A percentile compares a stretch with the other conserved stretches of the same genome.
These are phyloP conservation scores for Zymoseptoria ardabiliae DNA, from an alignment of 2,329 filamentous ascomycete genomes.

Conservation along the genomic window DNA sequence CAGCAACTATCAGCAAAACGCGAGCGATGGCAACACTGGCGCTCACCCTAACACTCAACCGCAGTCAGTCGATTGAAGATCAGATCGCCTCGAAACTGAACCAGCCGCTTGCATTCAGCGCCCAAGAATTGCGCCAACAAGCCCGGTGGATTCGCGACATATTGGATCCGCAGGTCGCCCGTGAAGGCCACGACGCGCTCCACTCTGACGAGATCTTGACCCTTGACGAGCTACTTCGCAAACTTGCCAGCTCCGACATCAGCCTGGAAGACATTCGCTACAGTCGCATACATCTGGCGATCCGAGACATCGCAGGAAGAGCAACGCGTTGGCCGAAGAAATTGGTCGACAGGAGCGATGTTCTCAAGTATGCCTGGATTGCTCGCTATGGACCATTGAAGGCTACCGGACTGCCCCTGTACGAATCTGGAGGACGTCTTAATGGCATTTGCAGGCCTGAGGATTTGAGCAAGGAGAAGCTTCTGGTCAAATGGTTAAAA, in stretches of 20 bases:
- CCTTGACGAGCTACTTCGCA: constrained; percentile 37
- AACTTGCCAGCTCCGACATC: constrained; percentile 23
- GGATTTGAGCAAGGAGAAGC: constrained; percentile 34
- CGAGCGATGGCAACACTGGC: not conserved
- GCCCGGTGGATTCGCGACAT: constrained; percentile 42
- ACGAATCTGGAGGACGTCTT: constrained; percentile 37
- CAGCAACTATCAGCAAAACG: too few relatives aligned
- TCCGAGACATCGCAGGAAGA: constrained; percentile 36
- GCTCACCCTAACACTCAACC: not conserved
- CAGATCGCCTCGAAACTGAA: not conserved
- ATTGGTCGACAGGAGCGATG: constrained; percentile 40
- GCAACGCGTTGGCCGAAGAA: constrained; percentile 42
- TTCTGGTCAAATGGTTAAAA: constrained; percentile 29
- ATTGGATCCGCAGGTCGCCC: constrained; percentile 40
- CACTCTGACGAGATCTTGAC: constrained; percentile 38
- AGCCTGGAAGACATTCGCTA: constrained; percentile 32
- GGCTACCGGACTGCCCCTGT: constrained; percentile 35
- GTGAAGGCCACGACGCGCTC: constrained; percentile 38
- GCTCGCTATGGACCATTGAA: constrained; percentile 32
- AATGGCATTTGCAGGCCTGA: constrained; percentile 34
- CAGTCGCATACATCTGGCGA: constrained; percentile 41
- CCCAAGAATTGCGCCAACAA: constrained; percentile 30
- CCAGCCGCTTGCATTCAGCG: constrained; percentile 9
- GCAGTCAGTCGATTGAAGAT: not conserved
- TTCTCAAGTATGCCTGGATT: constrained; percentile 35